These are phyloP conservation scores for Tillandsia fasciculata DNA, from an alignment of 176 grass and related monocot genomes.

Conservation along the genomic window DNA sequence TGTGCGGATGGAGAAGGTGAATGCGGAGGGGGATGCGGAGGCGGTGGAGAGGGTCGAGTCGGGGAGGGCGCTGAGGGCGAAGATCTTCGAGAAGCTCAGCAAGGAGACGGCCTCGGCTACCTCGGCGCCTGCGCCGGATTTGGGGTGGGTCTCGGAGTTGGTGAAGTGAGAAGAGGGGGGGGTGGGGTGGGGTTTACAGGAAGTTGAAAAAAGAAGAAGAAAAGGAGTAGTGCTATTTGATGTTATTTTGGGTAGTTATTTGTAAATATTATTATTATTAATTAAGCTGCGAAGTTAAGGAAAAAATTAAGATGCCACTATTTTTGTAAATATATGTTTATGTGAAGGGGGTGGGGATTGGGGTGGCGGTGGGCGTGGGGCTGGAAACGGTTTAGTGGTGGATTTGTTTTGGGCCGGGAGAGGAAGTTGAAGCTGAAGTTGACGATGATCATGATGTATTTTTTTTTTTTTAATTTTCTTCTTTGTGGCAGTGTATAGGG, in stretches of 20 bases:
- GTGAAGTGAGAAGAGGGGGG: background rate
- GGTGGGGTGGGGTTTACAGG: too few relatives aligned
- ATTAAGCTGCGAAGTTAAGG: background rate
- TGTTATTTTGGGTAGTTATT: too few relatives aligned
- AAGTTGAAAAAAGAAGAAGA: too few relatives aligned
- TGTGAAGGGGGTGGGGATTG: too few relatives aligned
- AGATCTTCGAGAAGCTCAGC: conserved; percentile 1
- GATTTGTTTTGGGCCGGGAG: background rate
- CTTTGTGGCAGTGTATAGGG: too few relatives aligned
- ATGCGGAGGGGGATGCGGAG: background rate
- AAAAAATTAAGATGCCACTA: background rate
- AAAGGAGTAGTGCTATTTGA: too few relatives aligned
- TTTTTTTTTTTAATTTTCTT: too few relatives aligned
- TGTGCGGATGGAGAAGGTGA: conserved; percentile 3
- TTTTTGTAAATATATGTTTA: background rate
- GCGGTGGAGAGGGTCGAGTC: conserved; percentile 4
- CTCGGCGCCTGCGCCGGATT: background rate
- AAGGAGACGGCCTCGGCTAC: background rate
- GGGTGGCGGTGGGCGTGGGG: background rate
- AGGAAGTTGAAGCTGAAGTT: background rate
- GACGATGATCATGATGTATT: too few relatives aligned
- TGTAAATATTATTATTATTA: conserved; percentile 5
- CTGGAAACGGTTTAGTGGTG: background rate
- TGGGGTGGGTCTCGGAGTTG: conserved; percentile 17
- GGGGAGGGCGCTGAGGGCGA: conserved; percentile 5